Evolutionary conservation across 495 filamentous ascomycete species (phyloP).

Genomic region (Pseudomonodictys pantanalensis): DNA sequence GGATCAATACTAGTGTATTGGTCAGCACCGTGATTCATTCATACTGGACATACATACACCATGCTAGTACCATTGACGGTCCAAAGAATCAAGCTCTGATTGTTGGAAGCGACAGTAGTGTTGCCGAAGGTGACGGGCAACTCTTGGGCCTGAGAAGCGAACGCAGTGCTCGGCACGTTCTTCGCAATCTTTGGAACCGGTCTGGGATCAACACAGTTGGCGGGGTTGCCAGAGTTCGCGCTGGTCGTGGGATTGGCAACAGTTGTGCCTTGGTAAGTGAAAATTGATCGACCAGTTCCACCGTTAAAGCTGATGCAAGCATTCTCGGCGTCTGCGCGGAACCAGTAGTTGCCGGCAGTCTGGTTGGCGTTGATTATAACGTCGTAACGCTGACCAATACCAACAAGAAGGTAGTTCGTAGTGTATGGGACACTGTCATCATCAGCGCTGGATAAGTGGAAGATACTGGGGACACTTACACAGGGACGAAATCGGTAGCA

Average conservation of each 20-base stretch:
- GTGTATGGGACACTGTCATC: constrained; percentile 30
- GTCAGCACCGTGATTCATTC: background rate
- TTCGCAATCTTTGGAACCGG: constrained; percentile 19
- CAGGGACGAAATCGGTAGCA: constrained; percentile 40
- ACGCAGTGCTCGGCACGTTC: constrained; percentile 32
- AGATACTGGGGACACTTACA: too few relatives aligned
- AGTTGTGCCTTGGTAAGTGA: constrained; percentile 16
- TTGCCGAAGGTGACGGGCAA: constrained; percentile 33
- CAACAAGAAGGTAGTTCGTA: constrained; percentile 17
- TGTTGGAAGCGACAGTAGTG: constrained; percentile 28
- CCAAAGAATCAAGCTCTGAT: constrained; percentile 38
- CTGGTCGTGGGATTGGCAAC: constrained; percentile 22
- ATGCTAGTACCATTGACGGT: constrained; percentile 41
- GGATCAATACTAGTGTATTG: constrained; percentile 25
- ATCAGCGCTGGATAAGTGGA: too few relatives aligned
- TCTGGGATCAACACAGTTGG: constrained; percentile 11
- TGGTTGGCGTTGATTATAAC: constrained; percentile 41
- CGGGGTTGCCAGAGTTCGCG: constrained; percentile 1
- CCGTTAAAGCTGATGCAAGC: constrained; percentile 22
- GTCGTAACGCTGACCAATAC: constrained; percentile 41
- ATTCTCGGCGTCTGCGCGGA: constrained; percentile 37
- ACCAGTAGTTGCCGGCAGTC: constrained; percentile 40
- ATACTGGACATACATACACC: constrained; percentile 1
- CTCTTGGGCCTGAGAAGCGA: constrained; percentile 27
- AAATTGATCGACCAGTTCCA: constrained; percentile 12